phyloP scores from a whole-genome alignment of 2,329 filamentous ascomycete species.

The Fusarium chuoi region DNA sequence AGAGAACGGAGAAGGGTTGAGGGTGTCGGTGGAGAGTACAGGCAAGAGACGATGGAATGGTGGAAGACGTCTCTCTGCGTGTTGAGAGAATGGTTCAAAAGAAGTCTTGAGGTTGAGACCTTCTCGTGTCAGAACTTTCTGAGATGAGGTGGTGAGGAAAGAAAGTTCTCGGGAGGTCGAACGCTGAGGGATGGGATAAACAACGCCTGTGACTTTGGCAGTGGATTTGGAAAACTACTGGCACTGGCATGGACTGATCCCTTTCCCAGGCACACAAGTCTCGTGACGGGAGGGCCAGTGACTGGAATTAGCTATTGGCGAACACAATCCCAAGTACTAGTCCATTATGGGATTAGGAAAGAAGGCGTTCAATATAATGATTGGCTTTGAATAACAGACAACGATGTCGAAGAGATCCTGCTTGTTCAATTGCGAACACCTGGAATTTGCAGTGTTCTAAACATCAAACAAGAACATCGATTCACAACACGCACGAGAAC shows the following conservation, averaged over 20 bases:
- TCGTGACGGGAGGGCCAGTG: too few relatives aligned
- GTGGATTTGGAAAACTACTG: not conserved
- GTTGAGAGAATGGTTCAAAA: fast-evolving
- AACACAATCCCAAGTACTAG: not conserved
- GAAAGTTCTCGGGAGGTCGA: too few relatives aligned
- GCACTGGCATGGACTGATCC: not conserved
- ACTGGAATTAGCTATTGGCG: too few relatives aligned
- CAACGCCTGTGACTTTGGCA: not conserved
- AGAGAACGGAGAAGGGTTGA: not conserved
- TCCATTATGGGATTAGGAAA: fast-evolving
- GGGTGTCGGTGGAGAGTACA: too few relatives aligned
- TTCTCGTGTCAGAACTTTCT: not conserved
- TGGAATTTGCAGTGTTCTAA: fast-evolving
- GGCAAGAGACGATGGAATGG: fast-evolving
- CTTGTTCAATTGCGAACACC: fast-evolving
- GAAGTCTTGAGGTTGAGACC: fast-evolving
- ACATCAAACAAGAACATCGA: not conserved
- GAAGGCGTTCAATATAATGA: fast-evolving
- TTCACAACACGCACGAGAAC: too few relatives aligned
- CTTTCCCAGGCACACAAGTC: too few relatives aligned
- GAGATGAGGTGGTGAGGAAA: not conserved
- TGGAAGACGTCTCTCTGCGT: fast-evolving
- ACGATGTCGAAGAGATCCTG: fast-evolving
- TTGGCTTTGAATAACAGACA: fast-evolving
- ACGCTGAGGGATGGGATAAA: not conserved